Evolutionary conservation across 208 protist genomes (phyloP), one percentile per base, ranked within the genome.

Genomic region (Trypanosoma mega): DNA sequence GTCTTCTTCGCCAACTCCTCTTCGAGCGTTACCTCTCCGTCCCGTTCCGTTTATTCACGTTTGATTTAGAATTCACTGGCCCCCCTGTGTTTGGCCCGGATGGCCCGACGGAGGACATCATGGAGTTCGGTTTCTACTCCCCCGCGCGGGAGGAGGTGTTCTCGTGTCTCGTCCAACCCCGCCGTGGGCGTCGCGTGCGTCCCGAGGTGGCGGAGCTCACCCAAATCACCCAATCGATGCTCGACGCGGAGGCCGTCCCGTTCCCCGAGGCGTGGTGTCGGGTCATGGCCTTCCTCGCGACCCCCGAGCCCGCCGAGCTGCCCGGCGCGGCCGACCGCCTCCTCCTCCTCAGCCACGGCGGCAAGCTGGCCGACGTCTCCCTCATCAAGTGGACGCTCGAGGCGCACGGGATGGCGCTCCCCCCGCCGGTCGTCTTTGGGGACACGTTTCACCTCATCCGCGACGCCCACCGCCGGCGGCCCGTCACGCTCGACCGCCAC

Each of bases 31-130:
- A 96, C 68, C 74, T 96, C n/a, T 70, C 67, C 30, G 87, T 96
- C 12, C 90, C 90, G 3, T 94, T 96, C 60, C 79, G 85, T 9
- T 76, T 94, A 0, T 92, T 88, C 41, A 81, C 75, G 26, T 96
- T 96, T 68, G 90, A 96, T 58, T 86, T 96, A 73, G 85, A 96
- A 69, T 96, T 94, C 58, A 92, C 87, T 7, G 85, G 83, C 3
- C 84, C 83, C 3, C 90, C 87, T 12, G 82, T 83, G 9, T 96
- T 96, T 65, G 85, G 82, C 8, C 68, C 85, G 0, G 79, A 91
- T 2, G 90, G 90, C 11, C 90, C 90, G 1, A 93, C 87, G 20
- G 82, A 92, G 60, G 86, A 93, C 62, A 96, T 96, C 57, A 93
- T 85, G 3, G 86, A 96, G 64, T 59, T 96, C 14, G 90, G 87